Evolutionary conservation across 2,329 filamentous ascomycete genomes (phyloP).

Genomic region (Dryadomyces quercus-mongolicae): DNA sequence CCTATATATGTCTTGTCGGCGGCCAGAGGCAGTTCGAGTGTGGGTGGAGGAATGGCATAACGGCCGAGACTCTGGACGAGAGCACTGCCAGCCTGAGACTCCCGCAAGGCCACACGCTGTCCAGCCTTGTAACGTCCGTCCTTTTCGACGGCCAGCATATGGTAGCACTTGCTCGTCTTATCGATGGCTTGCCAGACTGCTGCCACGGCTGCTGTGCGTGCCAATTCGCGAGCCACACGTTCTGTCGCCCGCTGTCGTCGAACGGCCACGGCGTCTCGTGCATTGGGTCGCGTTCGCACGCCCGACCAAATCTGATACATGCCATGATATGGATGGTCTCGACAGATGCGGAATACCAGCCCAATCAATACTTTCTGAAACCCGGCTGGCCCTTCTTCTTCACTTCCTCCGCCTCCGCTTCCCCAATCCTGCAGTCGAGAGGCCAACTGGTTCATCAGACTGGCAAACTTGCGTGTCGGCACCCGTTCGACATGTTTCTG

Average conservation of each 20-base stretch:
- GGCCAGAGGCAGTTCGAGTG: conserved; percentile 69
- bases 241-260: conserved; percentile 65
- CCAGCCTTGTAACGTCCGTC: conserved; percentile 57
- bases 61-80: conserved; percentile 51
- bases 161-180: conserved; percentile 57
- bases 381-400: conserved; percentile 8
- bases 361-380: conserved; percentile 69
- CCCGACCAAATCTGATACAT: conserved; percentile 95
- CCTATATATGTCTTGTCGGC: conserved; percentile 62
- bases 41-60: conserved; percentile 73
- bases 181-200: conserved; percentile 60
- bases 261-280: conserved; percentile 61
- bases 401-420: too few relatives aligned
- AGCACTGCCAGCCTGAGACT: conserved; percentile 48
- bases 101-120: conserved; percentile 42
- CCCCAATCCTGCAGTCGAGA: conserved; percentile 71
- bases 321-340: conserved; percentile 89
- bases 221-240: conserved; percentile 50
- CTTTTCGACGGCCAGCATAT: conserved; percentile 51
- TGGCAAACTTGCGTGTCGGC: conserved; percentile 82
- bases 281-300: conserved; percentile 54
- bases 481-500: conserved; percentile 57
- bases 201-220: conserved; percentile 35
- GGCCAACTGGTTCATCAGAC: conserved; percentile 89
- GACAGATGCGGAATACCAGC: conserved; percentile 73